phyloP scores from a whole-genome alignment of 176 grass and related monocot species.

The Rhynchospora breviuscula region DNA sequence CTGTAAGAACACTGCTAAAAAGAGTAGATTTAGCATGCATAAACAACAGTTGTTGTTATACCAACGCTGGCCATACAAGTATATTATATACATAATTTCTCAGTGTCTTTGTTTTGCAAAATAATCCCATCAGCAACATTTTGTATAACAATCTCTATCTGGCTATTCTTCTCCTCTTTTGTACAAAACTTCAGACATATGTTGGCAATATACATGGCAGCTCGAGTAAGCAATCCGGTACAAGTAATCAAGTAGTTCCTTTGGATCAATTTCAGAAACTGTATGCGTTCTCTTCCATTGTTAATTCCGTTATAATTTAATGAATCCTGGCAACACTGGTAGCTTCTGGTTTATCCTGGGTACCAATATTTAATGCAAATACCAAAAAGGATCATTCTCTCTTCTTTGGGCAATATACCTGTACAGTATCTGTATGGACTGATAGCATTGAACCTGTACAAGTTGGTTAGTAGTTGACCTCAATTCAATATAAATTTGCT shows the following conservation, averaged over 20 bases:
- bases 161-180: not conserved
- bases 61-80: not conserved
- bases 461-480: not conserved
- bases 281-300: constrained; percentile 13
- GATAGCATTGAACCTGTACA: not conserved
- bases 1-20: too few relatives aligned
- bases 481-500: not conserved
- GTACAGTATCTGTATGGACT: not conserved
- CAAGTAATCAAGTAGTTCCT: constrained; percentile 24
- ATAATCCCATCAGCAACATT: not conserved
- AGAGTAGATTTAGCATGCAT: not conserved
- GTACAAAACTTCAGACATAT: constrained; percentile 22
- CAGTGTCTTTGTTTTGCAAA: not conserved
- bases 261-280: constrained; percentile 30
- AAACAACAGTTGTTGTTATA: not conserved
- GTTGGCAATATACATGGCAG: constrained; percentile 20
- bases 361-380: not conserved
- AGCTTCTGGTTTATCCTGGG: not conserved
- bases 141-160: not conserved
- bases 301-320: not conserved
- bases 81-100: not conserved
- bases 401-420: not conserved
- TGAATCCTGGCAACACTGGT: not conserved
- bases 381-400: not conserved
- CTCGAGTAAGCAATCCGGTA: constrained; percentile 16